Conservation (phyloP, 768 basidiomycete genomes). For the Chalciporus sphaerocephalus region DNA sequence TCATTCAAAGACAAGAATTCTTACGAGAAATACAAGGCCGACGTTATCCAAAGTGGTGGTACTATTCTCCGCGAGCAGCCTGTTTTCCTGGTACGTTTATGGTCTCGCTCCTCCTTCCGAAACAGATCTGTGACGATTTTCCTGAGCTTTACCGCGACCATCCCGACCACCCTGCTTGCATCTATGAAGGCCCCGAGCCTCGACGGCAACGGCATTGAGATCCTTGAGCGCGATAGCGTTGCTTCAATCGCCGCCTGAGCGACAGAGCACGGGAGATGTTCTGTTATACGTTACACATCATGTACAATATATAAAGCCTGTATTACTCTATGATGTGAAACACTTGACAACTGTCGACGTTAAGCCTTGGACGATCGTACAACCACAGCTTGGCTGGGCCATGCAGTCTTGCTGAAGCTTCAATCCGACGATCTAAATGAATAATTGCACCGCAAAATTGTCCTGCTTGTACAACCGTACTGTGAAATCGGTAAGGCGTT, state of each 20-base stretch:
- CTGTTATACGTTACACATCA: too few relatives aligned
- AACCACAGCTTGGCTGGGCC: too few relatives aligned
- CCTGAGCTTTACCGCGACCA: slow-evolving; percentile 19
- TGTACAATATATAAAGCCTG: too few relatives aligned
- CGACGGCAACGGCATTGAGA: slow-evolving; percentile 3
- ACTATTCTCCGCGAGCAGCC: slow-evolving; percentile 10
- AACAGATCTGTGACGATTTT: not conserved
- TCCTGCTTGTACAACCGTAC: not conserved
- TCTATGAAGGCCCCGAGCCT: not conserved
- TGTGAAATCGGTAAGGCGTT: not conserved
- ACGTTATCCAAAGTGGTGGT: not conserved
- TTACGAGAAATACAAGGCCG: slow-evolving; percentile 13
- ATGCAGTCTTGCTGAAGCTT: too few relatives aligned
- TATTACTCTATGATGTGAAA: too few relatives aligned
- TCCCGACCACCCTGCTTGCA: not conserved
- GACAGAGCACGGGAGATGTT: too few relatives aligned
- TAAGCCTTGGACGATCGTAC: too few relatives aligned
- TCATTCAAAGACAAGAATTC: not conserved
- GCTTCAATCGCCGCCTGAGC: too few relatives aligned
- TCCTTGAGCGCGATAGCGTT: slow-evolving; percentile 11
- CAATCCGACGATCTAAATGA: too few relatives aligned
- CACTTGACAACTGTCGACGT: too few relatives aligned
- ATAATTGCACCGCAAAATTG: too few relatives aligned
- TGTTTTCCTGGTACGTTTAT: not conserved
- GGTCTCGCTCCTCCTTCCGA: not conserved